Percentiles rank a stretch among this genome's conserved stretches.
These are phyloP conservation scores for Sugiyamaella novakii DNA, from an alignment of 1,139 yeast species.

Conservation along the genomic window DNA sequence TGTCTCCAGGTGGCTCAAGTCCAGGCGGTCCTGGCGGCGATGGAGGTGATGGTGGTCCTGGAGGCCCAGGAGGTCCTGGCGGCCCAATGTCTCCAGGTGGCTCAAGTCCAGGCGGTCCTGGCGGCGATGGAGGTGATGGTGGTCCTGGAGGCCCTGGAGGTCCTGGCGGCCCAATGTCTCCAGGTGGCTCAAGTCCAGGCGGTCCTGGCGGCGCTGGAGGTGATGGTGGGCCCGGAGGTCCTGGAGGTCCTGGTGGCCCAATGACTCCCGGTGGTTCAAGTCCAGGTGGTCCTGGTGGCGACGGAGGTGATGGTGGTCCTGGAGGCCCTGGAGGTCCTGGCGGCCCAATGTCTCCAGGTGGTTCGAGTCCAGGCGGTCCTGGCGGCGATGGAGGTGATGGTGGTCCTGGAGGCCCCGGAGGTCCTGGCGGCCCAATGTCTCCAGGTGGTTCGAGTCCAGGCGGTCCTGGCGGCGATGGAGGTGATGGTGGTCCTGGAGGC, in stretches of 20 bases:
- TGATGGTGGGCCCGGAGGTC: slow-evolving; percentile 22
- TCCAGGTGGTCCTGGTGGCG: slow-evolving; percentile 22
- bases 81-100: slow-evolving; percentile 9
- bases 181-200: slow-evolving; percentile 24
- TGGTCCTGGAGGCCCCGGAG: slow-evolving; percentile 24
- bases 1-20: slow-evolving; percentile 29
- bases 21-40: slow-evolving; percentile 18
- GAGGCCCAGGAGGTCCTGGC: slow-evolving; percentile 18
- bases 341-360: slow-evolving; percentile 29
- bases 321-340: slow-evolving; percentile 19
- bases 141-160: slow-evolving; percentile 23
- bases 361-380: slow-evolving; percentile 22
- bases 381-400: slow-evolving; percentile 22
- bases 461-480: slow-evolving; percentile 26
- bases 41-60: slow-evolving; percentile 22
- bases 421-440: slow-evolving; percentile 20
- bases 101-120: slow-evolving; percentile 20
- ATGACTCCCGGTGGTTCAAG: slow-evolving; percentile 30
- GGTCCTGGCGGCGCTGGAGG: slow-evolving; percentile 23
- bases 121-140: slow-evolving; percentile 18
- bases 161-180: slow-evolving; percentile 26
- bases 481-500: slow-evolving; percentile 27
- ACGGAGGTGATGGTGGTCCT: slow-evolving; percentile 18
- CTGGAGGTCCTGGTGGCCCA: slow-evolving; percentile 28
- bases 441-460: slow-evolving; percentile 24